These are phyloP conservation scores for Dothidotthia symphoricarpi DNA, from an alignment of 2,329 filamentous ascomycete species.

Conservation along the genomic window DNA sequence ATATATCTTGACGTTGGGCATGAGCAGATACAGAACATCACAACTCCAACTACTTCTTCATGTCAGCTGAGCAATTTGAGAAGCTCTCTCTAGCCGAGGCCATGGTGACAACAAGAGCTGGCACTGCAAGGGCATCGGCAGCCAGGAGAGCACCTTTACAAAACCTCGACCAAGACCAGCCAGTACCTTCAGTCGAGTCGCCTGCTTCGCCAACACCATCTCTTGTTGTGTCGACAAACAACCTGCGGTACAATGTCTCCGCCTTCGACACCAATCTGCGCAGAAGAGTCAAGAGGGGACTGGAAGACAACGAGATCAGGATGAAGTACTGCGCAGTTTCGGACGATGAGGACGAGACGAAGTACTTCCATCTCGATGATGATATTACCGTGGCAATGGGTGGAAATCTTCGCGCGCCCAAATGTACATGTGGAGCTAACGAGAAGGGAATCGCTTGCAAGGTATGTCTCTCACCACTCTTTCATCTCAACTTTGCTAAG, in stretches of 20 bases:
- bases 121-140: slow-evolving; percentile 31
- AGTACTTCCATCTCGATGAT: slow-evolving; percentile 40
- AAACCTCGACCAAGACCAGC: slow-evolving; percentile 22
- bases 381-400: slow-evolving; percentile 38
- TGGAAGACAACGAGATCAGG: slow-evolving; percentile 36
- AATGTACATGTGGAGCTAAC: slow-evolving; percentile 38
- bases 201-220: slow-evolving; percentile 30
- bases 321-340: slow-evolving; percentile 37
- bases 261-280: slow-evolving; percentile 33
- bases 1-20: slow-evolving; percentile 30
- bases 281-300: slow-evolving; percentile 29
- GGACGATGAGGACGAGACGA: slow-evolving; percentile 23
- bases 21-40: slow-evolving; percentile 12
- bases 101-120: slow-evolving; percentile 41
- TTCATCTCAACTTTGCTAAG: slow-evolving; percentile 3
- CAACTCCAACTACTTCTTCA: slow-evolving; percentile 21
- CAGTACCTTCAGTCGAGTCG: slow-evolving; percentile 23
- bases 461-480: slow-evolving; percentile 16
- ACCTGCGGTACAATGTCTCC: slow-evolving; percentile 37
- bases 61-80: slow-evolving; percentile 40
- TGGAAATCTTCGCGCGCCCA: slow-evolving; percentile 23
- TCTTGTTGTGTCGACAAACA: slow-evolving; percentile 35
- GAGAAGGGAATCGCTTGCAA: slow-evolving; percentile 37
- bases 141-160: slow-evolving; percentile 13
- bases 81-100: slow-evolving; percentile 38